Evolutionary conservation across 768 basidiomycete species (phyloP).

Genomic region (Leccinum sublutescens): DNA sequence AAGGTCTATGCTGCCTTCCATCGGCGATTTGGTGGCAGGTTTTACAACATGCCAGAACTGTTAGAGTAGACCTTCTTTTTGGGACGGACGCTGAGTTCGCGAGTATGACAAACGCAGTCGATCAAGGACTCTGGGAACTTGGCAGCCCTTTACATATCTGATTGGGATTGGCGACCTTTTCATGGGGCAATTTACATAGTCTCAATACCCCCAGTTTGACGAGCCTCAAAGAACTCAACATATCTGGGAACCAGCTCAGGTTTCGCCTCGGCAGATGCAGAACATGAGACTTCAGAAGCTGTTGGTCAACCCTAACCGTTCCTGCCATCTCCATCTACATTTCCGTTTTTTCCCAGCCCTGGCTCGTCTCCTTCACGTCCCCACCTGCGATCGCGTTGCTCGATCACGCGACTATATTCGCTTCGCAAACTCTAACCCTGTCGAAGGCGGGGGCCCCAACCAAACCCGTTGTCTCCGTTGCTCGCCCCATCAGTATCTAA

Average conservation of each 20-base stretch:
- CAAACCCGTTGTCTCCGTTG: conserved; percentile 15
- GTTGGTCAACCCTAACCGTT: conserved; percentile 62
- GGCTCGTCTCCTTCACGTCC: neutral
- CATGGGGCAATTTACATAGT: no score
- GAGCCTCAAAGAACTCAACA: conserved; percentile 57
- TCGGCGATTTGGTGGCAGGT: no score
- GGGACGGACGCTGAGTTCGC: no score
- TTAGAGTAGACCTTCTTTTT: no score
- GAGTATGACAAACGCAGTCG: no score
- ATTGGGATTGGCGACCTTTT: no score
- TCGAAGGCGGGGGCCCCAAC: neutral
- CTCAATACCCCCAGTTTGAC: conserved; percentile 27
- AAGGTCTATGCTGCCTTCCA: no score
- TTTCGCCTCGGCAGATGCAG: conserved; percentile 66
- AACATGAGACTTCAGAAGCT: conserved; percentile 50
- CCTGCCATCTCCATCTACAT: conserved; percentile 31
- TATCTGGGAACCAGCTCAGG: conserved; percentile 54
- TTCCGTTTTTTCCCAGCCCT: neutral
- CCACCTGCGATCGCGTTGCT: conserved; percentile 10
- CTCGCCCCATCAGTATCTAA: no score
- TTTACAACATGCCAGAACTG: no score
- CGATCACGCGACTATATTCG: conserved; percentile 10
- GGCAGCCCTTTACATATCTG: no score
- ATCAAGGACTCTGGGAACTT: no score
- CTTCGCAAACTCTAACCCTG: conserved; percentile 5